These are phyloP conservation scores for Picochlorum sp. DNA, from an alignment of 139 green algal species.

Conservation along the genomic window DNA sequence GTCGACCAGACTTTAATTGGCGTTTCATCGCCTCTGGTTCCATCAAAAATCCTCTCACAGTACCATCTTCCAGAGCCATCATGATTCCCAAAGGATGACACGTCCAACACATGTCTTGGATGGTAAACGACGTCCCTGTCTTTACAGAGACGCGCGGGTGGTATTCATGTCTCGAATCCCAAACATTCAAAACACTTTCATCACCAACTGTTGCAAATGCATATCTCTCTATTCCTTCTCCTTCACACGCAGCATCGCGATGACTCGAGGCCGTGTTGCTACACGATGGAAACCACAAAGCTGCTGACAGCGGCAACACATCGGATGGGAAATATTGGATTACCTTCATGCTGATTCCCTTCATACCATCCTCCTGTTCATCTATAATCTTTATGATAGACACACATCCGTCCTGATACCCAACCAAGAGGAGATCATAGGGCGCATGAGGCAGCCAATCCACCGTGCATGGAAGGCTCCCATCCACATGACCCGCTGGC, in stretches of 20 bases:
- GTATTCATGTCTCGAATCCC: conserved; percentile 27
- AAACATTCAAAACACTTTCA: conserved; percentile 18
- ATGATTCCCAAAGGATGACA: conserved; percentile 22
- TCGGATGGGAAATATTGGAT: conserved; percentile 19
- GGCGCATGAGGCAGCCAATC: conserved; percentile 45
- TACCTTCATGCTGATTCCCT: too few species aligned
- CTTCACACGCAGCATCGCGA: too few species aligned
- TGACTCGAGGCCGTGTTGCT: not conserved
- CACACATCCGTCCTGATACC: conserved; percentile 51
- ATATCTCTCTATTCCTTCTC: conserved; percentile 8
- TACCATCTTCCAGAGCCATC: conserved; percentile 21
- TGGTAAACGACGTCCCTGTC: conserved; percentile 9
- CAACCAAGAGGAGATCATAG: conserved; percentile 44
- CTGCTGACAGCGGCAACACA: conserved; percentile 13
- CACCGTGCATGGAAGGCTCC: conserved; percentile 35
- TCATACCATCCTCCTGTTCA: not conserved
- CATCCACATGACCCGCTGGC: conserved; percentile 5
- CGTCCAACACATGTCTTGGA: conserved; percentile 13
- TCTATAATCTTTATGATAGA: conserved; percentile 17
- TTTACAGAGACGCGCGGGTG: conserved; percentile 12
- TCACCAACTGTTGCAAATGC: conserved; percentile 20
- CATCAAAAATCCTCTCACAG: conserved; percentile 13
- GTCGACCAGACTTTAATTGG: not conserved
- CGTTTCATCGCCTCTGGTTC: not conserved
- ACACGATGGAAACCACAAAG: conserved; percentile 17